Evolutionary conservation across 2,329 filamentous ascomycete species (phyloP).

Genomic region (Talaromyces sp.): DNA sequence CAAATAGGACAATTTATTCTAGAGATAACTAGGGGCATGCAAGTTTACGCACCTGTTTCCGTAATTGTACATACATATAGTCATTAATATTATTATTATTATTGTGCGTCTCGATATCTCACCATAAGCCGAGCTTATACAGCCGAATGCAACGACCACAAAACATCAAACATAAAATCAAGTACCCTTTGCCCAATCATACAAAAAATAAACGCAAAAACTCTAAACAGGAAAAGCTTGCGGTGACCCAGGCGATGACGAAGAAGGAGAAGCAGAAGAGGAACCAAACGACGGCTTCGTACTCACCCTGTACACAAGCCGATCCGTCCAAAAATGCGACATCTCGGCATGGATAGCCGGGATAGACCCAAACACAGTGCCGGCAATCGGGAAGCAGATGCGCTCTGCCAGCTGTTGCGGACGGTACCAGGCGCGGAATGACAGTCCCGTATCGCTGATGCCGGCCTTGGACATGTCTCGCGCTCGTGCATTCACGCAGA

Average conservation of each 20-base stretch:
- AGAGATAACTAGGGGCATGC: no score
- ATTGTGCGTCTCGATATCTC: background rate
- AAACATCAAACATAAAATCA: no score
- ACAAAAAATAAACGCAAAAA: background rate
- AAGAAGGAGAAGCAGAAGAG: background rate
- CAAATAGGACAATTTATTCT: no score
- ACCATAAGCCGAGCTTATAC: background rate
- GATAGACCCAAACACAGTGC: constrained; percentile 62
- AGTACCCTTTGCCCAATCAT: no score
- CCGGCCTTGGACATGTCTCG: constrained; percentile 63
- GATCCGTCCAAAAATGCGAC: constrained; percentile 64
- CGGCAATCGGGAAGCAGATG: constrained; percentile 60
- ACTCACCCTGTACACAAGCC: constrained; percentile 67
- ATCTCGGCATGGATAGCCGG: constrained; percentile 64
- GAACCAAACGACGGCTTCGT: constrained; percentile 50
- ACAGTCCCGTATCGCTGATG: constrained; percentile 58
- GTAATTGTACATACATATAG: no score
- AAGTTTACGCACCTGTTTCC: no score
- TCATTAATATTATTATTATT: background rate
- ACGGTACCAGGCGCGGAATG: constrained; percentile 50
- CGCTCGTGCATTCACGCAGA: constrained; percentile 56
- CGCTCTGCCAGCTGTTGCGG: constrained; percentile 61
- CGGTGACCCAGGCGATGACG: background rate
- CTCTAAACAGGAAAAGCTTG: background rate
- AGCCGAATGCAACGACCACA: no score